Base-by-base conservation (phyloP, 116 monocot species). In the Trichopus zeylanicus region DNA sequence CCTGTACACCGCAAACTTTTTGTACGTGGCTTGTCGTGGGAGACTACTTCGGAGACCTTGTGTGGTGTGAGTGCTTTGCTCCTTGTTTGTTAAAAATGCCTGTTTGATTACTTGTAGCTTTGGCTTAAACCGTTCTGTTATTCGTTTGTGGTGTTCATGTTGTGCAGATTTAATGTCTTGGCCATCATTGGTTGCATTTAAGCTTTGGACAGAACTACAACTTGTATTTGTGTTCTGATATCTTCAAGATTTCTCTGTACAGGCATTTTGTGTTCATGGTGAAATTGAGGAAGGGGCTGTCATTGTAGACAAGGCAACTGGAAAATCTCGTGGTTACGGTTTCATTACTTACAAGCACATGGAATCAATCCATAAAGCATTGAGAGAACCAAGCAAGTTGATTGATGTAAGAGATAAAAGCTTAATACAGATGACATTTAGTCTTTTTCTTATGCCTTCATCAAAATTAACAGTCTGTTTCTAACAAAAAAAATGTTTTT, bases 231-330 rank as follows among this genome's bases (percentile, higher is more conserved):
- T 12, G n/a, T 51, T 22, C 4, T 55, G 26, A 60, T 68, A 51
- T n/a, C 26, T 22, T 42, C 3, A n/a, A 42, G 16, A 23, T 11
- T 21, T 32, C 24, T 26, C 35, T 10, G 8, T 64, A 1, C 48
- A 81, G 81, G 69, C 56, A 51, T 81, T 81, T 66, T 6, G 46
- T 31, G 33, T 52, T 25, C 71, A 81, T 57, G 81, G 81, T 22
- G 81, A 81, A 69, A 72, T 81, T 53, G 81, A 81, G 29, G 81
- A 81, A 68, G 81, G 81, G 23, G 81, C 81, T 51, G 81, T 81
- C 39, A 73, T 81, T 55, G 33, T 61, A 57, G 81, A 81, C 51
- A 81, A 76, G 56, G 68, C 60, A 61, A 76, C 68, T 66, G 76
- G 81, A 54, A 81, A 81, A 18, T 81, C 76, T 34, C 81, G 81